A percentile compares a stretch with the other conserved stretches of the same genome.
Conservation (phyloP, 1,284 basidiomycete genomes). For the Apiotrichum mycotoxinovorans region DNA sequence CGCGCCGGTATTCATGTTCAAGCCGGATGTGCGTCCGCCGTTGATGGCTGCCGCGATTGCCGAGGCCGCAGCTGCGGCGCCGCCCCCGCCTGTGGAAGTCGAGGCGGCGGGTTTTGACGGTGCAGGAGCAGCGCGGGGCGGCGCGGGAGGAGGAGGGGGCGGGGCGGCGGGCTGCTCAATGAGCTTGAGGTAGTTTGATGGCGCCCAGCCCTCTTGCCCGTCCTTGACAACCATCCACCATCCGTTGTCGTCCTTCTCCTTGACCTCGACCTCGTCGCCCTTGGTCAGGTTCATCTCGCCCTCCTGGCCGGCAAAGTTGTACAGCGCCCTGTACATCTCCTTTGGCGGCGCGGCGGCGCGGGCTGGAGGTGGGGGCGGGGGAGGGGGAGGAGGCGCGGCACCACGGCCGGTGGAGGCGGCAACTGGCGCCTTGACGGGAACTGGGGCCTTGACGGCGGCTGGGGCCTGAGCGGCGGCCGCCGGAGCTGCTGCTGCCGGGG, state of each 20-base stretch:
- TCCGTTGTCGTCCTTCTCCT: constrained; percentile 88
- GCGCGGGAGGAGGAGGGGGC: constrained; percentile 61
- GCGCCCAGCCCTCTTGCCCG: constrained; percentile 86
- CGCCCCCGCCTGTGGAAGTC: constrained; percentile 53
- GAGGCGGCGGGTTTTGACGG: constrained; percentile 45
- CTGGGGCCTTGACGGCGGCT: background rate
- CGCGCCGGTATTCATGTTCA: too few relatives aligned
- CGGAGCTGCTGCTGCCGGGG: constrained; percentile 12
- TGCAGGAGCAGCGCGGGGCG: constrained; percentile 52
- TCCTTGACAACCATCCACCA: constrained; percentile 97
- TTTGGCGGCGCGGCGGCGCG: constrained; percentile 62
- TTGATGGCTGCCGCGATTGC: constrained; percentile 15
- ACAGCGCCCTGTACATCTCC: constrained; percentile 79
- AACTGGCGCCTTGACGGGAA: background rate
- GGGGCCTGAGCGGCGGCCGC: background rate
- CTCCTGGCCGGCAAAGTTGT: constrained; percentile 80
- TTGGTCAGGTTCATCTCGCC: constrained; percentile 88
- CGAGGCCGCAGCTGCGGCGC: constrained; percentile 8
- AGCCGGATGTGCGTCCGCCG: constrained; percentile 50
- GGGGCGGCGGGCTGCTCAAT: constrained; percentile 60
- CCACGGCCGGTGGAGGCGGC: background rate
- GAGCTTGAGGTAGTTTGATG: constrained; percentile 86
- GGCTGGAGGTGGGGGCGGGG: constrained; percentile 57
- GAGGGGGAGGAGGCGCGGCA: constrained; percentile 56
- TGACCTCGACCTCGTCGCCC: constrained; percentile 85